These are phyloP conservation scores for Mentha longifolia DNA, from an alignment of 257 asterid species.

Conservation along the genomic window DNA sequence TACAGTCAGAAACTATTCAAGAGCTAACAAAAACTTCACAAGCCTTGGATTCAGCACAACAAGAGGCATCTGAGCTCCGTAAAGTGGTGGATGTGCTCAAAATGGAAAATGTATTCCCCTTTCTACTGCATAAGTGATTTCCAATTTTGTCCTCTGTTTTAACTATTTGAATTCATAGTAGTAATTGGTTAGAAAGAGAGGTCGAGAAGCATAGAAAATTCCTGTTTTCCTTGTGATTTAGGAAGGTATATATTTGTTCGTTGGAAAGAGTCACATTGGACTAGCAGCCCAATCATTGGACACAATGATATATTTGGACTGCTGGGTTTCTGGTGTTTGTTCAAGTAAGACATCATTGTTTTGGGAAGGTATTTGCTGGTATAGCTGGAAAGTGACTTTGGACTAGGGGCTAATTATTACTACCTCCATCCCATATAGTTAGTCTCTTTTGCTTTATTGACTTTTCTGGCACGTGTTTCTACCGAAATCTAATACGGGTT, in stretches of 20 bases:
- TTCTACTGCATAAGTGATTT: constrained; percentile 1
- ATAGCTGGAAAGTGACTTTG: background rate
- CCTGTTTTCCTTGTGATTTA: background rate
- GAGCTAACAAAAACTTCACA: constrained; percentile 90
- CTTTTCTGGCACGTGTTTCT: too few species aligned
- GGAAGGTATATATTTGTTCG: constrained; percentile 5
- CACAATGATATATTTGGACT: background rate
- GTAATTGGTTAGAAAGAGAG: constrained; percentile 10
- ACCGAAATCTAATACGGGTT: too few species aligned
- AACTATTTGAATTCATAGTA: constrained; percentile 14
- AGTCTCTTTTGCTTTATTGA: too few species aligned
- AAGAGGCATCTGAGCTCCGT: constrained; percentile 75
- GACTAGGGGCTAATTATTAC: background rate
- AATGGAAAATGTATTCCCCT: constrained; percentile 49
- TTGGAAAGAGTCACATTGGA: background rate
- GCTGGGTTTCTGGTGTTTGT: background rate
- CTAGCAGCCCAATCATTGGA: background rate
- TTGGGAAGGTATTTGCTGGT: constrained; percentile 2
- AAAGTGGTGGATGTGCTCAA: constrained; percentile 58
- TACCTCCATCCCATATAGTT: too few species aligned
- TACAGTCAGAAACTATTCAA: constrained; percentile 94
- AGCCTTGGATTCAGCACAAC: constrained; percentile 69
- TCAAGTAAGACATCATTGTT: background rate
- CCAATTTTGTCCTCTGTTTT: constrained; percentile 3
- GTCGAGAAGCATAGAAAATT: background rate